These are phyloP conservation scores for Setomelanomma holmii DNA, from an alignment of 2,329 filamentous ascomycete species.

Conservation along the genomic window DNA sequence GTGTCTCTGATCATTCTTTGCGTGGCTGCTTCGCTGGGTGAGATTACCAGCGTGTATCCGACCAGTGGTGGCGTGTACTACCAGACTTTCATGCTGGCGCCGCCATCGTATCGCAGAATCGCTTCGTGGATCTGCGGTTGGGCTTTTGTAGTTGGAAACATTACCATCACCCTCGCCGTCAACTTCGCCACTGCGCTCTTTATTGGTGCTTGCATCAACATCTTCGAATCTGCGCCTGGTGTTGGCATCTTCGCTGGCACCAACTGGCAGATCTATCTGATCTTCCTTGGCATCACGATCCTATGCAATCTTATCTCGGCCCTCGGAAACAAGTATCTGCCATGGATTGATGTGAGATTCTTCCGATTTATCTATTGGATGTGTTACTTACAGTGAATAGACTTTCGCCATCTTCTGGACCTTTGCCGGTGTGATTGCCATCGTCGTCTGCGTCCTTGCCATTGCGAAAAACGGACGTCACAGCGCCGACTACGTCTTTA, in stretches of 20 bases:
- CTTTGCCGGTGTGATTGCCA: conserved; percentile 72
- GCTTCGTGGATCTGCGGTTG: conserved; percentile 77
- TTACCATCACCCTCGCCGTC: conserved; percentile 82
- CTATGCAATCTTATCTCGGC: conserved; percentile 60
- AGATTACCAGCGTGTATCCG: conserved; percentile 78
- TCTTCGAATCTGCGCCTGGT: conserved; percentile 58
- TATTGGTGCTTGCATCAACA: conserved; percentile 62
- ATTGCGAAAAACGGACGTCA: conserved; percentile 73
- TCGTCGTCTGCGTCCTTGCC: conserved; percentile 67
- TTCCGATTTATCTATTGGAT: conserved; percentile 25
- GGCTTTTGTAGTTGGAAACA: conserved; percentile 79
- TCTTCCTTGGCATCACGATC: conserved; percentile 59
- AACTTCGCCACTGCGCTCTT: conserved; percentile 73
- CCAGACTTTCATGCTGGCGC: conserved; percentile 77
- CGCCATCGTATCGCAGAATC: conserved; percentile 65
- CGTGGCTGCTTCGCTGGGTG: conserved; percentile 73
- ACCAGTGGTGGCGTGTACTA: conserved; percentile 83
- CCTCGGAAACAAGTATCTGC: conserved; percentile 61
- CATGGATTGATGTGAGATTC: conserved; percentile 69
- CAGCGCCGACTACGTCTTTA: conserved; percentile 69
- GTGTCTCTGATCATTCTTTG: conserved; percentile 73
- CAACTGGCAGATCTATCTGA: conserved; percentile 56
- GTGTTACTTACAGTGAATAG: conserved; percentile 49
- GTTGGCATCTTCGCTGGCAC: conserved; percentile 54
- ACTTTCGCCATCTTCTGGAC: conserved; percentile 79